These are phyloP conservation scores for Tricholoma sp. DNA, from an alignment of 768 basidiomycete species.

Conservation along the genomic window DNA sequence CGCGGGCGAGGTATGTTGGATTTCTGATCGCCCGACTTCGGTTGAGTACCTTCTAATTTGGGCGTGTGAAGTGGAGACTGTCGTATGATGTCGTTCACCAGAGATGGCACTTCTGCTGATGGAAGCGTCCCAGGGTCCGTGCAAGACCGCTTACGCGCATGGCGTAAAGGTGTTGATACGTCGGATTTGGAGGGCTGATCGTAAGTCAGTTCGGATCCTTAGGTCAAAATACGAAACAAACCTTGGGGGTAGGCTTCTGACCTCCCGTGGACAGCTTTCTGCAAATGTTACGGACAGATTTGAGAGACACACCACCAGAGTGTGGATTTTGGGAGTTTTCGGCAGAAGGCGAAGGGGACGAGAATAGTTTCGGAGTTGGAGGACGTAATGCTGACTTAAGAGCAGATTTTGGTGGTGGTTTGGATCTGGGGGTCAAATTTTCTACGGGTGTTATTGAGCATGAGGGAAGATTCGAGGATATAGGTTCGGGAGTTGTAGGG, in stretches of 20 bases:
- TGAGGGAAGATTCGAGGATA: conserved; percentile 5
- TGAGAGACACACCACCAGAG: conserved; percentile 19
- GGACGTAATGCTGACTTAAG: conserved; percentile 36
- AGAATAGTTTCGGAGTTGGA: conserved; percentile 26
- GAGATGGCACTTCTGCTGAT: neutral
- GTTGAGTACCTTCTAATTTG: neutral
- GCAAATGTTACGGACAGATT: conserved; percentile 26
- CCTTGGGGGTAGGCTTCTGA: conserved; percentile 17
- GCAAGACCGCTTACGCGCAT: conserved; percentile 26
- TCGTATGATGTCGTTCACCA: neutral
- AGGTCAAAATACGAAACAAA: neutral
- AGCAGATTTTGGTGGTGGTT: conserved; percentile 26
- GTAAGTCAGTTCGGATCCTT: neutral
- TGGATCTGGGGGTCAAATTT: conserved; percentile 25
- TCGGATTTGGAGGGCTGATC: neutral
- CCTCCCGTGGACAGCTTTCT: conserved; percentile 22
- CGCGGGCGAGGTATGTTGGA: conserved; percentile 35
- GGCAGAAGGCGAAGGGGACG: conserved; percentile 3
- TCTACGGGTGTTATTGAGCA: conserved; percentile 14
- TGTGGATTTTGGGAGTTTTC: conserved; percentile 6
- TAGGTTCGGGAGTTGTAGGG: neutral
- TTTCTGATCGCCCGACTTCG: neutral
- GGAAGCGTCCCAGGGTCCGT: conserved; percentile 27
- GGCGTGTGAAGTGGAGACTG: neutral
- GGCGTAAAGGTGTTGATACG: conserved; percentile 5